Evolutionary conservation across 73 alveolate genomes (phyloP).

Genomic region (Breviolum minutum): DNA sequence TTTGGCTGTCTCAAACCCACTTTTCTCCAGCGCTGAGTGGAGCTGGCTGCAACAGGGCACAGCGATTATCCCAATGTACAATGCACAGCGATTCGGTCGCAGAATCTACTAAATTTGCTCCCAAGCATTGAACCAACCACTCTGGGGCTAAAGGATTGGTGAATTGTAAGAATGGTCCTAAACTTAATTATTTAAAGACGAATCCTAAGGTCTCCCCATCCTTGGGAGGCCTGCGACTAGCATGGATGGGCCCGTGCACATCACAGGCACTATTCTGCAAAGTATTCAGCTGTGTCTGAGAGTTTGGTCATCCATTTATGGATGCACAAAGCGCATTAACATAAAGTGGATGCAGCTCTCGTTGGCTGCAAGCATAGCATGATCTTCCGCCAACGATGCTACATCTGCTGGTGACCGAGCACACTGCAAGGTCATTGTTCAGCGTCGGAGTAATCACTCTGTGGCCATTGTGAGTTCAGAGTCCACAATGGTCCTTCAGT

Average conservation of each 20-base stretch:
- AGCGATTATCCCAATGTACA: constrained; percentile 3
- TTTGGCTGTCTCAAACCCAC: background rate
- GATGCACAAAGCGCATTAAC: constrained; percentile 18
- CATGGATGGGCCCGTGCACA: background rate
- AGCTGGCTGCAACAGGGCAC: background rate
- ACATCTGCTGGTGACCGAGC: background rate
- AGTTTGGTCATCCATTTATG: constrained; percentile 36
- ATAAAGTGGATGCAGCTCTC: background rate
- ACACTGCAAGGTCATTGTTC: background rate
- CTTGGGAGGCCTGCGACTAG: background rate
- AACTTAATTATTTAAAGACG: background rate
- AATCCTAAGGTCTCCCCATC: background rate
- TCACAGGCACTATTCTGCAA: background rate
- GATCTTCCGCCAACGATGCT: background rate
- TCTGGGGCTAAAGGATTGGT: constrained; percentile 10
- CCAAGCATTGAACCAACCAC: background rate
- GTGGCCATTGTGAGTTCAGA: background rate
- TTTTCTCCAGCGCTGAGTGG: background rate
- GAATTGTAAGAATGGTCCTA: too few relatives aligned
- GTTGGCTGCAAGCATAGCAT: background rate
- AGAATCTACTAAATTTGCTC: constrained; percentile 14
- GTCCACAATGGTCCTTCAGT: constrained; percentile 6
- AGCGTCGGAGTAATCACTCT: background rate
- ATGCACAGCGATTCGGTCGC: constrained; percentile 32
- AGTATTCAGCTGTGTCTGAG: background rate